Conservation (phyloP, 148 eudicot genomes). For the Chenopodium quinoa region DNA sequence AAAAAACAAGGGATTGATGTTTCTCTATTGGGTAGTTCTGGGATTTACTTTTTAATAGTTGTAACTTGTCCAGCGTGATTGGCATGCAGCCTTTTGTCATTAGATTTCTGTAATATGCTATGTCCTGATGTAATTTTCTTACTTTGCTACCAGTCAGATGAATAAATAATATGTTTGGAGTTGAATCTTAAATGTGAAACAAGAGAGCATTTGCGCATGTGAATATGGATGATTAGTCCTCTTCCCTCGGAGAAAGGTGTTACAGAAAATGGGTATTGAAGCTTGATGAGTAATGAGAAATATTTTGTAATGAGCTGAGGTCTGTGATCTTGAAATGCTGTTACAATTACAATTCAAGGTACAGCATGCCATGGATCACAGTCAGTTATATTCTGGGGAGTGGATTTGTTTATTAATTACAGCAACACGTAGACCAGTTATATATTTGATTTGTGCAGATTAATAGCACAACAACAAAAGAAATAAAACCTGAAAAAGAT, state of each 20-base stretch:
- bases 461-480: not conserved
- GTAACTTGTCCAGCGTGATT: not conserved
- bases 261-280: too few relatives aligned
- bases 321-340: not conserved
- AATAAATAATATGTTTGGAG: not conserved
- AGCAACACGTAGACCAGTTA: not conserved
- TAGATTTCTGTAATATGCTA: not conserved
- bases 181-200: not conserved
- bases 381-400: not conserved
- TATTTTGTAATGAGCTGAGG: not conserved
- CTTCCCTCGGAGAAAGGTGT: too few relatives aligned
- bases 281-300: too few relatives aligned
- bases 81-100: not conserved
- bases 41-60: not conserved
- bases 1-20: not conserved
- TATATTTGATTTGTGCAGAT: not conserved
- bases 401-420: not conserved
- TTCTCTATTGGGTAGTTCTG: not conserved
- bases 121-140: not conserved
- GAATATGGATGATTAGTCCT: not conserved
- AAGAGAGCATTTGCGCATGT: too few relatives aligned
- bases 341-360: not conserved
- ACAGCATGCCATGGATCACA: not conserved
- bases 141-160: not conserved
- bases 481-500: not conserved